Conservation (phyloP, 306 rosid genomes). For the Dicorynia guianensis region DNA sequence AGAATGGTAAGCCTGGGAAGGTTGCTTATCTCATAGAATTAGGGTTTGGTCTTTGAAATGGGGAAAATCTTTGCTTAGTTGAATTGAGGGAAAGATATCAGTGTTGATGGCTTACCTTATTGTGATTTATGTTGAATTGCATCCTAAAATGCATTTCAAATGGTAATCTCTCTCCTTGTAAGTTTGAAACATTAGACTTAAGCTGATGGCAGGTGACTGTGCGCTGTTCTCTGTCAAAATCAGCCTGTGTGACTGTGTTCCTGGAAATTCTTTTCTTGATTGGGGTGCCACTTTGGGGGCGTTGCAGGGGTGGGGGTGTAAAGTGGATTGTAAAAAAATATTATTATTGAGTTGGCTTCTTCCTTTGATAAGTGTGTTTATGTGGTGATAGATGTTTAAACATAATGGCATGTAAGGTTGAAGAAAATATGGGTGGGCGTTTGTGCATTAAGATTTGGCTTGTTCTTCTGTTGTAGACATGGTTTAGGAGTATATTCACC, state of each 20-base stretch:
- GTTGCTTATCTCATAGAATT: neutral
- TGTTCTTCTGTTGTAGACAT: neutral
- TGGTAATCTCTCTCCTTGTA: neutral
- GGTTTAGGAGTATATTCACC: neutral
- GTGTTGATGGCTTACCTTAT: neutral
- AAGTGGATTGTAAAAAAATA: too few species aligned
- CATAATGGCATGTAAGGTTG: neutral
- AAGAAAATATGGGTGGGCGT: neutral
- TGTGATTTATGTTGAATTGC: neutral
- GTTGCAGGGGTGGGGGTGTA: too few species aligned
- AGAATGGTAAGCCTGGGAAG: neutral
- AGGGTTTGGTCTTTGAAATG: neutral
- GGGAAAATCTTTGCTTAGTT: neutral
- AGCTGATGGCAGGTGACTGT: neutral
- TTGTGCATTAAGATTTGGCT: conserved; percentile 9
- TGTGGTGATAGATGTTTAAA: conserved; percentile 5
- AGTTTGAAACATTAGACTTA: neutral
- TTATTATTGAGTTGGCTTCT: too few species aligned
- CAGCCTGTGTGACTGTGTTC: too few species aligned
- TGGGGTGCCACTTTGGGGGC: too few species aligned
- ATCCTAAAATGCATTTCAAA: neutral
- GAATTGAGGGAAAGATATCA: neutral
- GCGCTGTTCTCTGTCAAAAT: neutral
- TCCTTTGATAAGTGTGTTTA: too few species aligned
- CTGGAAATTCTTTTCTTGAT: too few species aligned